Percentiles rank a stretch among this genome's conserved stretches.
Conservation (phyloP, 305 asterid species). For the Fraxinus latifolia region DNA sequence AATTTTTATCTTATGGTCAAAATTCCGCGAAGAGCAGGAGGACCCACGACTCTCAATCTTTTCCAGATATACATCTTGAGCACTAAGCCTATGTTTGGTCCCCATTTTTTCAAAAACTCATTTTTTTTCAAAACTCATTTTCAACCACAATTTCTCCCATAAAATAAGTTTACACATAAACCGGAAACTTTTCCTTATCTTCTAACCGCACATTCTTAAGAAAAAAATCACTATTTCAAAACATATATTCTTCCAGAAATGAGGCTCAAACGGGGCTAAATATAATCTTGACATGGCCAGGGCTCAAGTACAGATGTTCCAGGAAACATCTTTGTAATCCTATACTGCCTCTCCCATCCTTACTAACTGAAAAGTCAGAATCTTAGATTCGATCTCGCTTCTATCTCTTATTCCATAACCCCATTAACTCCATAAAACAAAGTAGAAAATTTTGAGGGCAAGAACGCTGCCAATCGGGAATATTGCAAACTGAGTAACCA, state of each 20-base stretch:
- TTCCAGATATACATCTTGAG: not conserved
- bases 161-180: not conserved
- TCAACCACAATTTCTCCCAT: not conserved
- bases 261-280: not conserved
- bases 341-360: not conserved
- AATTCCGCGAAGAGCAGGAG: not conserved
- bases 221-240: not conserved
- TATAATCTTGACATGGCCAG: not conserved
- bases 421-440: not conserved
- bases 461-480: not conserved
- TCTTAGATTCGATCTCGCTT: not conserved
- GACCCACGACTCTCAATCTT: not conserved
- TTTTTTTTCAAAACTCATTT: not conserved
- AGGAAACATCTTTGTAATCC: not conserved
- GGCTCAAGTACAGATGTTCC: not conserved
- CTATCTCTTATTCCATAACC: not conserved
- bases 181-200: not conserved
- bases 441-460: not conserved
- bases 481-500: not conserved
- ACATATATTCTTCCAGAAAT: not conserved
- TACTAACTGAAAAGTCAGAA: not conserved
- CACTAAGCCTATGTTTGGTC: not conserved
- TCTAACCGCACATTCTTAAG: not conserved
- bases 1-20: not conserved
- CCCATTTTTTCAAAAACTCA: not conserved